Evolutionary conservation across 441 rosid genomes (phyloP), one percentile per base, ranked within the genome.

Genomic region (Sinapis alba): DNA sequence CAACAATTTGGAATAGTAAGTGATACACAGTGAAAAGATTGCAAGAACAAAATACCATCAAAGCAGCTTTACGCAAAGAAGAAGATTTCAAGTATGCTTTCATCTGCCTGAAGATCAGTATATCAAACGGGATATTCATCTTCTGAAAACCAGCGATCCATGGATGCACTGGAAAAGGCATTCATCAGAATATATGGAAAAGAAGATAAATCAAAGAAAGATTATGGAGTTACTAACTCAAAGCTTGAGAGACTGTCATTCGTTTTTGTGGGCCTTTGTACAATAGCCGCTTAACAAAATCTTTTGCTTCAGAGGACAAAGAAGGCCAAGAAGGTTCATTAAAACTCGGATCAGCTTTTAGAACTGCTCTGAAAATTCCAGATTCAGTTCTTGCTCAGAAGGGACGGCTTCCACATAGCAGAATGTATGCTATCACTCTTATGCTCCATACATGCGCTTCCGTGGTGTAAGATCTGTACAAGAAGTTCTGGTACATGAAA

Each of bases 321-420:
- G 90, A 82, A 75, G 98, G 93, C 99, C 99, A 96, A 43, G 98
- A 93, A 47, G 82, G 86, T 73, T 90, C 97, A 65, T 89, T 87
- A 41, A 96, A 96, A 81, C 86, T 85, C 0, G 96, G 99, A 78
- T 87, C 93, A 67, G 91, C 90, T 85, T 90, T 96, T 83, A 93
- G 84, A 74, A 96, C 98, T 5, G 97, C 86, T 47, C 93, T 90
- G 73, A 96, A 96, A 71, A 96, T 93, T 77, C 97, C 98, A 27
- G 98, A 93, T 83, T 96, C 99, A 7, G 95, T 93, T 74, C 94
- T 82, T 30, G 98, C 97, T 97, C 97, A 96, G 82, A 96, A 93
- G 57, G 99, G 99, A 74, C 98, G 91, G 80, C 97, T 89, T 51
- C 99, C 98, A 34, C 99, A 88, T 64, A 96, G 78, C 12, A 96